phyloP scores from a whole-genome alignment of 441 rosid genomes.

The Syzygium malaccense region DNA sequence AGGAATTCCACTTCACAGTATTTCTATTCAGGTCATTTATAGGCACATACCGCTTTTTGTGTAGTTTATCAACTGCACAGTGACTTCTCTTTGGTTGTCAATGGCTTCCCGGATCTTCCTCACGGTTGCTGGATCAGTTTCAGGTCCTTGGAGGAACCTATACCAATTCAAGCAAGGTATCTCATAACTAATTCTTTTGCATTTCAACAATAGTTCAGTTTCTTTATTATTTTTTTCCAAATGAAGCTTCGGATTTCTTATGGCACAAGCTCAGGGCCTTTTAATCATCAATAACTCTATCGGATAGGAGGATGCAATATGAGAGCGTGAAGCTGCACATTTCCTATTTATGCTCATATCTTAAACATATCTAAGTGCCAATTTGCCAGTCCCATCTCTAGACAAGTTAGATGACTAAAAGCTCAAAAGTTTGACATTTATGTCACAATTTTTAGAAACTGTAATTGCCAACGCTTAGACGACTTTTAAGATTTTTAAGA shows the following conservation, averaged over 20 bases:
- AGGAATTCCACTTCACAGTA: not conserved
- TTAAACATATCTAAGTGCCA: not conserved
- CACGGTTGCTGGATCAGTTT: slow-evolving; percentile 92
- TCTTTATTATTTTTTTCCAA: not conserved
- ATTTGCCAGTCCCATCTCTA: not conserved
- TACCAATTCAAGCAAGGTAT: not conserved
- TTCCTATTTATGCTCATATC: not conserved
- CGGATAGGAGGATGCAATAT: not conserved
- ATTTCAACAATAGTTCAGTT: not conserved
- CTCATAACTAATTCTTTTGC: not conserved
- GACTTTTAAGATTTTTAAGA: not conserved
- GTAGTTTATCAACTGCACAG: slow-evolving; percentile 94
- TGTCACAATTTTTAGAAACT: too few relatives aligned
- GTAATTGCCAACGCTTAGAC: not conserved
- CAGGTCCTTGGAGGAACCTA: slow-evolving; percentile 98
- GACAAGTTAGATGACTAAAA: not conserved
- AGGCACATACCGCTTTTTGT: slow-evolving; percentile 72
- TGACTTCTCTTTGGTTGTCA: slow-evolving; percentile 83
- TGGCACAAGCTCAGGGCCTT: not conserved
- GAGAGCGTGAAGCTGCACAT: not conserved
- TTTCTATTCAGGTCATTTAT: not conserved
- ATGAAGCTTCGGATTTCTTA: not conserved
- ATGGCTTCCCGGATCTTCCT: slow-evolving; percentile 85
- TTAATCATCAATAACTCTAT: not conserved
- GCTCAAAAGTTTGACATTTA: not conserved